Evolutionary conservation across 352 stramenopile genomes (phyloP), one percentile per base, ranked within the genome.

Genomic region (Pseudoperonospora humuli): DNA sequence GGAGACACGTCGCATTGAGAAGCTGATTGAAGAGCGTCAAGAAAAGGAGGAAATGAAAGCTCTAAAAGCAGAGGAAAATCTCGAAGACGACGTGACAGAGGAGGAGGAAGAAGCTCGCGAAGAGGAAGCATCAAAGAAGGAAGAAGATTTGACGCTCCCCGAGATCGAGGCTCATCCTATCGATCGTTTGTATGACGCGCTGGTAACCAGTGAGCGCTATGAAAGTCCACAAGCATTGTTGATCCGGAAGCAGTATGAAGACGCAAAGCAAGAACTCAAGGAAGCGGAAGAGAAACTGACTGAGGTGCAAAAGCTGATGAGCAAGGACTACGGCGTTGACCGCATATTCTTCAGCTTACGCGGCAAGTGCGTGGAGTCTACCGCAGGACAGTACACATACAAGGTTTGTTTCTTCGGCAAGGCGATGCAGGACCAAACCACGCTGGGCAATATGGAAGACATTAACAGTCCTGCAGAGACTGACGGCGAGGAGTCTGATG

Each of bases 351-450:
- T 84, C 36, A 57, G 65, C 14, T 43, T 96, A 20, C 60, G 67
- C 0, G 76, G 86, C 37, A 62, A 79, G 45, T 95, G 84, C 37
- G 68, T 92, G 17, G 68, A 85, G 31, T 68, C 64, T 2, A 53
- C 69, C 5, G 59, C 79, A 13, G 74, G 75, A 7, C 45, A 91
- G 44, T 96, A 96, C 67, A 84, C 43, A 41, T 96, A 95, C 64
- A 73, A 76, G 27, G 52, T 91, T 14, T 96, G 85, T 57, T 81
- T 88, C 14, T 96, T 89, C 43, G 81, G 77, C 21, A 67, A 67
- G 9, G 80, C 85, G 7, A 86, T 78, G 17, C 86, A 96, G 46
- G 84, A 93, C 40, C 39, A 40, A 13, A 93, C 69, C 28, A 86
- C 70, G 18, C 38, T 96, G 9, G 86, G 86, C 25, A 29, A 61